Conservation (phyloP, 805 yeast species). For the Yarrowia divulgata region DNA sequence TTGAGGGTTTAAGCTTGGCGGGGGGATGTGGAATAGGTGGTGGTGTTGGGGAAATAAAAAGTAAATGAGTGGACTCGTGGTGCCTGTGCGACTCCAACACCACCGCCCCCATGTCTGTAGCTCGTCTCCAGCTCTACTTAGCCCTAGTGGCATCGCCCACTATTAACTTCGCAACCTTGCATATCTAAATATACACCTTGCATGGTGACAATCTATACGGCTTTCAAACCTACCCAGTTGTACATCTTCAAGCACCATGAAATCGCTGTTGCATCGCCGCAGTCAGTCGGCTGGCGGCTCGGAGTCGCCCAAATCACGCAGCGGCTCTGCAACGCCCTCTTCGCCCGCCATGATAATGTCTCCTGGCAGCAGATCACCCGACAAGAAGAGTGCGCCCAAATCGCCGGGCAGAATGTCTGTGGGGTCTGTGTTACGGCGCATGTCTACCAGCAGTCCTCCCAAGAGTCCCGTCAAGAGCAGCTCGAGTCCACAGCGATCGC, state of each 20-base stretch:
- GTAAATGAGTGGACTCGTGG: background rate
- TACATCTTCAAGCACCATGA: background rate
- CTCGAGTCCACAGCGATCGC: slow-evolving; percentile 2
- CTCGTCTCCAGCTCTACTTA: background rate
- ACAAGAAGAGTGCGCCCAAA: background rate
- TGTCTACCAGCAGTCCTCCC: slow-evolving; percentile 7
- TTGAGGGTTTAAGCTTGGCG: background rate
- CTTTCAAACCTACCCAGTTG: background rate
- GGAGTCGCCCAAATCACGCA: background rate
- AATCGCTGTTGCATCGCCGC: slow-evolving; percentile 30
- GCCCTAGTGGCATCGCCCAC: background rate
- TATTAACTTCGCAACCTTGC: slow-evolving; percentile 1
- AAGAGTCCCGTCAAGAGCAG: background rate
- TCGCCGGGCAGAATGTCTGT: background rate
- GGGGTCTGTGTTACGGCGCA: slow-evolving; percentile 3
- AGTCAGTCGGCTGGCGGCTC: slow-evolving; percentile 25
- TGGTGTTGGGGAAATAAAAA: background rate
- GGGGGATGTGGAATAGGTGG: background rate
- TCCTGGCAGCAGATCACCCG: slow-evolving; percentile 23
- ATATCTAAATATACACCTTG: slow-evolving; percentile 24
- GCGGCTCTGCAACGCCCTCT: background rate
- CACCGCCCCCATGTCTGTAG: background rate
- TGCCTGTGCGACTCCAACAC: background rate
- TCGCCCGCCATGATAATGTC: slow-evolving; percentile 11
- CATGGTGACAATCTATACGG: slow-evolving; percentile 1